Evolutionary conservation across 106 monocot species (phyloP).

Genomic region (Apostasia ramifera): DNA sequence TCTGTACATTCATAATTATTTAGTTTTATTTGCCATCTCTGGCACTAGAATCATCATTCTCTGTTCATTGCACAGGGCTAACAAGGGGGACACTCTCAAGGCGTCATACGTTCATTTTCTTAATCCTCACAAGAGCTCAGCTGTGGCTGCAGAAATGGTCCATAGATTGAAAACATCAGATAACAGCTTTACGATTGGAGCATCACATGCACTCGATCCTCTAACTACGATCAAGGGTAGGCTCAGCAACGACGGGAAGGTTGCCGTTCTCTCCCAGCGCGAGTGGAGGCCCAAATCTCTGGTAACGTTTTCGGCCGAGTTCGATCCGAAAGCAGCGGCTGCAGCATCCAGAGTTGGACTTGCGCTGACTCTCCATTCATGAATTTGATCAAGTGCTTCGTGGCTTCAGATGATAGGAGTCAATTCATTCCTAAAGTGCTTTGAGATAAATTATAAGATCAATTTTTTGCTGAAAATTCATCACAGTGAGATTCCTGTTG

Average conservation of each 20-base stretch:
- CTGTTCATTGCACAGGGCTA: constrained; percentile 10
- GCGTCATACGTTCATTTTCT: constrained; percentile 44
- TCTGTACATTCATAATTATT: too few species aligned
- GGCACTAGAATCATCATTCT: too few species aligned
- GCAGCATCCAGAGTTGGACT: constrained; percentile 33
- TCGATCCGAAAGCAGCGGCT: constrained; percentile 20
- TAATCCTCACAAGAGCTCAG: constrained; percentile 18
- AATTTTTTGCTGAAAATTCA: constrained; percentile 1
- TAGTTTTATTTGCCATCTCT: too few species aligned
- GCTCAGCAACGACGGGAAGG: constrained; percentile 29
- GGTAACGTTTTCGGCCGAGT: constrained; percentile 44
- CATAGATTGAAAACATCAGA: constrained; percentile 24
- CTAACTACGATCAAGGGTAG: constrained; percentile 29
- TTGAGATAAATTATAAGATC: background rate
- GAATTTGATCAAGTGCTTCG: background rate
- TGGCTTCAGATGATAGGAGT: background rate
- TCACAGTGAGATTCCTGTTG: background rate
- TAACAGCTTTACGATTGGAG: constrained; percentile 41
- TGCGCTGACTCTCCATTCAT: constrained; percentile 34
- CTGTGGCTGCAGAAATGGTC: constrained; percentile 39
- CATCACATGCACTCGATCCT: constrained; percentile 23
- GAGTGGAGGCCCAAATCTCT: constrained; percentile 56
- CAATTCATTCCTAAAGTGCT: background rate
- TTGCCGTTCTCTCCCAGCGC: constrained; percentile 25
- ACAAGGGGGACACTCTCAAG: constrained; percentile 44